Evolutionary conservation across 768 basidiomycete species (phyloP), one percentile per base, ranked within the genome.

Genomic region (Rhizopogon sp.): DNA sequence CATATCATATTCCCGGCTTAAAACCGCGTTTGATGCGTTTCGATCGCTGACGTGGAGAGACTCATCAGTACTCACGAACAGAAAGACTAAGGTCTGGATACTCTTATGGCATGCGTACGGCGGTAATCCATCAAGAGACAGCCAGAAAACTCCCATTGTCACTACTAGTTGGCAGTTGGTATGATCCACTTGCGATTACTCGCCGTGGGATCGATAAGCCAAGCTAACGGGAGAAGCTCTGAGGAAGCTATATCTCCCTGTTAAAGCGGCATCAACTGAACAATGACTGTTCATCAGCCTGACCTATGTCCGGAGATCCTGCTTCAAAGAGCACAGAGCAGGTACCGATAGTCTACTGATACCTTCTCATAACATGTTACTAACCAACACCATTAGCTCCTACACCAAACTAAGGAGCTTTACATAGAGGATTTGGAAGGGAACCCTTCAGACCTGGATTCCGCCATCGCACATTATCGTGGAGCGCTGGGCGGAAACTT

Each of bases 401-500:
- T 47, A 31, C 31, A 20, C 16, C 31, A 17, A 20, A 31, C 45
- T 6, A 31, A 33, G 17, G 31, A 33, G 11, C 45, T 47, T 20
- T 47, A 13, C 13, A 33, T 17, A n/a, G 14, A 33, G 6, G 17
- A 3, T 33, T 6, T 46, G 9, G 54, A 62, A 49, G 60, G 56
- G 1, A 56, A 58, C 11, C 54, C 56, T 0, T 59, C 68, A 2
- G 66, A 66, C 33, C 63, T 70, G 13, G 66, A 63, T 22, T 49
- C 64, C 35, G 64, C 63, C 41, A 61, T 70, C 13, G 57, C 64
- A 31, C 61, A 61, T 55, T 68, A 62, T 20, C 64, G 68, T 28
- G 64, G 64, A 17, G 64, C 66, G 17, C 54, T 66, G 28, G 16
- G 49, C 16, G n/a, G 33, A 14, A 37, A 10, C 43, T 52, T 47